Conservation (phyloP, 495 filamentous ascomycete species). For the Evansstolkia leycettana region DNA sequence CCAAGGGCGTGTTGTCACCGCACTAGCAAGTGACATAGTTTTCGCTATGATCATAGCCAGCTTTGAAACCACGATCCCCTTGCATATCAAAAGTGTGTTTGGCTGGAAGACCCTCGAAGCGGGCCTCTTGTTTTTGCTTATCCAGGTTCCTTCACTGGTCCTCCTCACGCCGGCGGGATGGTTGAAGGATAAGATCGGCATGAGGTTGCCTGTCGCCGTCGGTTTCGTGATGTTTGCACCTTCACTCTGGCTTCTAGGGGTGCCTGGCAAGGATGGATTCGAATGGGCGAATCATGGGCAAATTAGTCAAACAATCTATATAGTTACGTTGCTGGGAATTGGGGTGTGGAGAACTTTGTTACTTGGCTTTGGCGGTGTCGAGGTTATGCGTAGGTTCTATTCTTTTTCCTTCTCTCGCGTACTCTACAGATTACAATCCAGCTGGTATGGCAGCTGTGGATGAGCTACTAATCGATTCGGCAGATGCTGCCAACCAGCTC, state of each 20-base stretch:
- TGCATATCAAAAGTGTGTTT: slow-evolving; percentile 13
- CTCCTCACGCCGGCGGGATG: slow-evolving; percentile 13
- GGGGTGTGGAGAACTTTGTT: slow-evolving; percentile 8
- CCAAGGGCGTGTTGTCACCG: slow-evolving; percentile 8
- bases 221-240: slow-evolving; percentile 9
- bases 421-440: too few relatives aligned
- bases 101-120: slow-evolving; percentile 8
- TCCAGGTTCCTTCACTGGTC: slow-evolving; percentile 12
- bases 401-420: too few relatives aligned
- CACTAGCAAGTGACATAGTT: slow-evolving; percentile 4
- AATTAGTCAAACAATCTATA: slow-evolving; percentile 6
- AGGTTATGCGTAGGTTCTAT: slow-evolving; percentile 14
- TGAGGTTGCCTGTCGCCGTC: slow-evolving; percentile 8
- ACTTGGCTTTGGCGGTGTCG: slow-evolving; percentile 14
- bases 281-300: slow-evolving; percentile 6
- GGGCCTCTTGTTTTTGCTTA: slow-evolving; percentile 12
- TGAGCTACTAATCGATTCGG: neutral
- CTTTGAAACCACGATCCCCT: slow-evolving; percentile 18
- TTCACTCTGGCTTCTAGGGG: slow-evolving; percentile 10
- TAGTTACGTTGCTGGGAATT: slow-evolving; percentile 1
- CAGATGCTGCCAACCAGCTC: slow-evolving; percentile 12
- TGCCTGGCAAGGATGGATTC: slow-evolving; percentile 12
- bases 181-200: slow-evolving; percentile 16
- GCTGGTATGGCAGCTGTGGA: neutral
- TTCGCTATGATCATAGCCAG: slow-evolving; percentile 11